Conservation (phyloP, 2,329 filamentous ascomycete genomes). For the Sporothrix variecibatus region DNA sequence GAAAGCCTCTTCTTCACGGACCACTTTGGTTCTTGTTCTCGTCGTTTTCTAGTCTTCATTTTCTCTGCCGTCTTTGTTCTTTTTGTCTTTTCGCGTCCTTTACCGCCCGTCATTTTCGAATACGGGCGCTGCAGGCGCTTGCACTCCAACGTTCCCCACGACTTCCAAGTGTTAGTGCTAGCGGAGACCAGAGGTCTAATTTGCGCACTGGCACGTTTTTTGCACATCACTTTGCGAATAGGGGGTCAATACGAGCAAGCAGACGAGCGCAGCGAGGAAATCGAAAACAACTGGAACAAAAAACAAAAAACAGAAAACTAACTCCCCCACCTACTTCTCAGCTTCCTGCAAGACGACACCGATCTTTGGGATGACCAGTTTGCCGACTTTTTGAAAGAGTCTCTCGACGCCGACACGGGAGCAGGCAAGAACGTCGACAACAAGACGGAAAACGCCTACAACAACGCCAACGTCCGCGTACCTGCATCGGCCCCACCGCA, state of each 20-base stretch:
- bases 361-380: slow-evolving; percentile 14
- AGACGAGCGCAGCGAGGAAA: neutral
- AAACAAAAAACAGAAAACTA: neutral
- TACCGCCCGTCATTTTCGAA: neutral
- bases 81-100: neutral
- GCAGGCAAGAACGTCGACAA: neutral
- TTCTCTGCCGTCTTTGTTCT: neutral
- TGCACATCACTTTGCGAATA: slow-evolving; percentile 13
- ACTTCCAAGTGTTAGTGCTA: neutral
- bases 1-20: neutral
- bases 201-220: slow-evolving; percentile 1
- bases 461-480: slow-evolving; percentile 18
- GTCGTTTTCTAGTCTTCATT: neutral
- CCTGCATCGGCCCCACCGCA: slow-evolving; percentile 29
- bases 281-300: neutral
- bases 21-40: neutral
- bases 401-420: neutral
- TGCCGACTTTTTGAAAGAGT: neutral
- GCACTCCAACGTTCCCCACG: neutral
- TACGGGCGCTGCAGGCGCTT: neutral
- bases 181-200: neutral
- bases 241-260: neutral
- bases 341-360: slow-evolving; percentile 13
- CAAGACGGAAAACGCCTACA: neutral
- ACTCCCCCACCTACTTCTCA: neutral